Conservation (phyloP, 2,329 filamentous ascomycete genomes). For the Nothomitra cinnamomea region DNA sequence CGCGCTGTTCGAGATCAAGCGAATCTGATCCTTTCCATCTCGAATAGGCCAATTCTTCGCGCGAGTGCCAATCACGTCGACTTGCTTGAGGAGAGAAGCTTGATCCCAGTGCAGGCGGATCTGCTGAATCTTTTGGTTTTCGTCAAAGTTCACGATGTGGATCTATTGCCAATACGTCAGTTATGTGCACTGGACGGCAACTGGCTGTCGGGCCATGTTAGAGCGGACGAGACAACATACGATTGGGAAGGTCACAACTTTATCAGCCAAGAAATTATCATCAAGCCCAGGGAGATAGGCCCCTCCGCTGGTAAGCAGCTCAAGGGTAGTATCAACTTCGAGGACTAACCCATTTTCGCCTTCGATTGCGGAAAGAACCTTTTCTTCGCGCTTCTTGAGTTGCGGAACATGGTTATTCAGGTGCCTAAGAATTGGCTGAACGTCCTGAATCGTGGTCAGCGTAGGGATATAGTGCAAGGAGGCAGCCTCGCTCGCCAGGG, state of each 20-base stretch:
- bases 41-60: constrained; percentile 91
- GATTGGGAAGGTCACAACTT: constrained; percentile 60
- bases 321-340: constrained; percentile 67
- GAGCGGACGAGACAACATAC: constrained; percentile 36
- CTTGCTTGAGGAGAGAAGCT: constrained; percentile 75
- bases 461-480: constrained; percentile 71
- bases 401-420: constrained; percentile 51
- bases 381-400: constrained; percentile 70
- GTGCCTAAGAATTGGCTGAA: constrained; percentile 69
- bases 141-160: constrained; percentile 77
- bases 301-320: constrained; percentile 68
- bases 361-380: constrained; percentile 58
- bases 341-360: constrained; percentile 49
- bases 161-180: constrained; percentile 32
- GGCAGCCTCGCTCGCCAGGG: constrained; percentile 24
- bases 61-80: constrained; percentile 81
- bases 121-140: constrained; percentile 60
- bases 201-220: background rate
- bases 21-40: constrained; percentile 69
- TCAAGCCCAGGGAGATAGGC: constrained; percentile 78
- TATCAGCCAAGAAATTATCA: constrained; percentile 84
- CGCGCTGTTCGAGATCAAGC: constrained; percentile 49
- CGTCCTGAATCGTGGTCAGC: constrained; percentile 52
- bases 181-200: background rate
- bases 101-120: constrained; percentile 94